These are phyloP conservation scores for Tetrahymena thermophila DNA, from an alignment of 73 alveolate species.

Conservation along the genomic window DNA sequence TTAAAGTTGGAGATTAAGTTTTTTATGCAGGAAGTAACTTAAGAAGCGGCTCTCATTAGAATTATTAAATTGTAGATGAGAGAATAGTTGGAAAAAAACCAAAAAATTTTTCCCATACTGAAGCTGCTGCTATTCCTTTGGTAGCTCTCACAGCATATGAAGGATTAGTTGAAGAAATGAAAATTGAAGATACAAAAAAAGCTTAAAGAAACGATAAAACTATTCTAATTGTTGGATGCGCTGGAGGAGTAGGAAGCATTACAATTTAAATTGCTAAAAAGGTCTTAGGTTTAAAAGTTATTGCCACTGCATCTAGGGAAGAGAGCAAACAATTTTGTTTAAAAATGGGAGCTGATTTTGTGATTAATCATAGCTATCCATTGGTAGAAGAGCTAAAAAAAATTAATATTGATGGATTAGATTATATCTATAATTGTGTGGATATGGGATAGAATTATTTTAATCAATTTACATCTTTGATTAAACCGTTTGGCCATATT, in stretches of 20 bases:
- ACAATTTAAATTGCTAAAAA: conserved; percentile 2
- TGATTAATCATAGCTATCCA: neutral
- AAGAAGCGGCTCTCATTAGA: neutral
- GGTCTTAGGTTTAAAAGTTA: neutral
- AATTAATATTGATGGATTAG: neutral
- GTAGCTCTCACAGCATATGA: conserved; percentile 11
- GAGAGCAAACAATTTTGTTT: neutral
- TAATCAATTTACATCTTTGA: neutral
- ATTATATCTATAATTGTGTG: neutral
- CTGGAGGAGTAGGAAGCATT: conserved; percentile 15
- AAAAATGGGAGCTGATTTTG: conserved; percentile 7
- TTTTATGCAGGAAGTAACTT: neutral
- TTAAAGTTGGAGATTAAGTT: conserved; percentile 1
- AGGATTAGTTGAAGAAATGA: conserved; percentile 7
- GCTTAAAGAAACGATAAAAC: neutral
- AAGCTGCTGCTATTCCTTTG: conserved; percentile 11
- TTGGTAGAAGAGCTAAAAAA: neutral
- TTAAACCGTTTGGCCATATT: neutral
- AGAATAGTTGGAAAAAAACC: conserved; percentile 12
- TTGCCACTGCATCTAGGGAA: conserved; percentile 15
- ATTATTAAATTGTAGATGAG: neutral
- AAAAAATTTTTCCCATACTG: neutral
- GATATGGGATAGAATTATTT: neutral
- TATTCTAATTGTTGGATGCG: neutral
- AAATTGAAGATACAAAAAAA: neutral